Base-by-base conservation (phyloP, 1,139 yeast genomes). In the Barnettozyma hawaiiensis region DNA sequence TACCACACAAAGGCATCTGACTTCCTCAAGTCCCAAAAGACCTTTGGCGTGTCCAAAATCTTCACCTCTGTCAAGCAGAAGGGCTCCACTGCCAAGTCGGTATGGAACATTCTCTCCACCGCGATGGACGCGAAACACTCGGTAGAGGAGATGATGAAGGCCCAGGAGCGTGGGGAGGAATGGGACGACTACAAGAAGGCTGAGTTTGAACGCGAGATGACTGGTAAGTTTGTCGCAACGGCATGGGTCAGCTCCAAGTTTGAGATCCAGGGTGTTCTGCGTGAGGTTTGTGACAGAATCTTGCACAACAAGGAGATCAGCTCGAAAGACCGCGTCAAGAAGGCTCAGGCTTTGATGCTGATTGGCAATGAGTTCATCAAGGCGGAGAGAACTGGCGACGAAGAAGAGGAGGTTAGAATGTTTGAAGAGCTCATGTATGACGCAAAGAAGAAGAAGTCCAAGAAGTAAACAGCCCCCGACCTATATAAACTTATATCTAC, bases 191-290 rank as follows among this genome's bases (percentile, higher is more conserved):
- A 67, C 45, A 73, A 75, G 55, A 75, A 75, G 50, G 81, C 77
- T 7, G 83, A 81, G 55, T 73, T 76, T 57, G 87, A 82, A 57
- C 69, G 82, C 43, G 65, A 73, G 28, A 73, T 82, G 62, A 81
- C 84, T 3, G 92, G 94, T 22, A 83, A 84, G 60, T 71, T 84
- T 41, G 69, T 84, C 44, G 84, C 83, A 15, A 81, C 86, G 9
- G 87, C 85, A 19, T 84, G 95, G 95, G 85, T 83, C 2, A 72
- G 85, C 33, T 78, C 87, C 14, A 82, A 80, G 54, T 83, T 76
- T 57, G 95, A 84, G 62, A 78, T 83, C 37, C 79, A 81, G 37
- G 76, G 80, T 22, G 75, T 82, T 7, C 64, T 84, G 51, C 76
- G 78, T 52, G 81, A 76, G 50, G 90, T 83, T 10, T 79, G 86